Evolutionary conservation across 2,329 filamentous ascomycete species (phyloP), one percentile per base, ranked within the genome.

Genomic region (Trichoderma sp.): DNA sequence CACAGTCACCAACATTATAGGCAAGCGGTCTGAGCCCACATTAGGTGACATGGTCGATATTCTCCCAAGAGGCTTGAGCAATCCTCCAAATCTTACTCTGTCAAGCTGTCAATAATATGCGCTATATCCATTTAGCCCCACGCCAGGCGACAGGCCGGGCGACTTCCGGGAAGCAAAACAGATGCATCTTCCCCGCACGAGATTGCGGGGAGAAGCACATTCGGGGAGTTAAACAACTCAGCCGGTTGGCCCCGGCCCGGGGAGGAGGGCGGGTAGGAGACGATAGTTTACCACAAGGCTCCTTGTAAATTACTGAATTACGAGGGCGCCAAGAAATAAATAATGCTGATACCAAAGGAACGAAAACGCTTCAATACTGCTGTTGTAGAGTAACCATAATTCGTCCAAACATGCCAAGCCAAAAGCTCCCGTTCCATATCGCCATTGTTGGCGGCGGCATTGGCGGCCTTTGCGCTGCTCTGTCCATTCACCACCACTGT

Each of bases 361-460:
- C n/a, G 18, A 72, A 50, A 33, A 31, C 33, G 29, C 18, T 53
- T 45, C 11, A 18, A 16, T 53, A 33, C 14, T 27, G 41, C 27
- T 41, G 4, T 64, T 60, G 12, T n/a, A 27, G n/a, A 50, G 45
- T 27, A 45, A 63, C 4, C 11, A 27, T 50, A 21, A 24, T 35
- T 38, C 29, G 12, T 18, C 31, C n/a, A n/a, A 72, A 31, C 9
- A 72, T 72, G 69, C 69, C 69, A 18, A 72, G 69, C 18, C 69
- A 72, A 27, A 72, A 72, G 59, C 59, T 72, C 38, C 69, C 59
- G 7, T 72, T 72, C 16, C 69, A 72, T 38, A 64, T 72, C n/a
- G 69, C 69, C n/a, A 31, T 72, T n/a, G 59, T 72, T 53, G 69
- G 69, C 27, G 69, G 69, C 41, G 69, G 69, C 69, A 72, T 72